Base-by-base conservation (phyloP, 140 eudicot species). In the Oenanthe javanica region DNA sequence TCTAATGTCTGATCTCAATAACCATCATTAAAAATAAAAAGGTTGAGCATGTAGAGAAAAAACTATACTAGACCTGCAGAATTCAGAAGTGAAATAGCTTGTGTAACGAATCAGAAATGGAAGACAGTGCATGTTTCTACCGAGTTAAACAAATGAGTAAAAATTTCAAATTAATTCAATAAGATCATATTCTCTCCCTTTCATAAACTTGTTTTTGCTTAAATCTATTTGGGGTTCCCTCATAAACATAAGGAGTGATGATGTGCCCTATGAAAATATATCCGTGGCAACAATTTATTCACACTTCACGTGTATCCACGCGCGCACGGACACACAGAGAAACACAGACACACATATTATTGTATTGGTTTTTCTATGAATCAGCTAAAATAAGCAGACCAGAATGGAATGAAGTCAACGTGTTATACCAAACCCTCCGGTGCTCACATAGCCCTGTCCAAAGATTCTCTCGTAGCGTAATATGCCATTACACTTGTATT, bases 361-460 rank as follows among this genome's bases (percentile, higher is more conserved):
- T 49, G 2, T 51, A 14, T 42, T 21, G 43, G 25, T 51, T 3
- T 27, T 31, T 11, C n/a, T 45, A n/a, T 25, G 43, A 4, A 76
- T 45, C 70, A 25, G 9, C 38, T 63, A 49, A 16, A 12, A 10
- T 10, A 81, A 63, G 50, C 7, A 52, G 13, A 15, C 59, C 0
- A 3, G 31, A 64, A 45, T 66, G 38, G 46, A 40, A 64, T 42
- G 15, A 15, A 40, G 77, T 5, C 50, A 61, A 13, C 43, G 9
- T 50, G 12, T 45, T 81, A 64, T 91, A 95, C 99, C 99, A 38
- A 90, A 36, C 79, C 99, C 99, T 87, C 99, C 99, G 5, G 99
- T 90, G 89, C 99, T 95, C 40, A 95, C 99, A 86, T 50, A 95
- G 51, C 99, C 99, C 18, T 83, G 82, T 81, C 99, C 99, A 79